phyloP scores from a whole-genome alignment of 768 basidiomycete species.

The Agaricus subrufescens region DNA sequence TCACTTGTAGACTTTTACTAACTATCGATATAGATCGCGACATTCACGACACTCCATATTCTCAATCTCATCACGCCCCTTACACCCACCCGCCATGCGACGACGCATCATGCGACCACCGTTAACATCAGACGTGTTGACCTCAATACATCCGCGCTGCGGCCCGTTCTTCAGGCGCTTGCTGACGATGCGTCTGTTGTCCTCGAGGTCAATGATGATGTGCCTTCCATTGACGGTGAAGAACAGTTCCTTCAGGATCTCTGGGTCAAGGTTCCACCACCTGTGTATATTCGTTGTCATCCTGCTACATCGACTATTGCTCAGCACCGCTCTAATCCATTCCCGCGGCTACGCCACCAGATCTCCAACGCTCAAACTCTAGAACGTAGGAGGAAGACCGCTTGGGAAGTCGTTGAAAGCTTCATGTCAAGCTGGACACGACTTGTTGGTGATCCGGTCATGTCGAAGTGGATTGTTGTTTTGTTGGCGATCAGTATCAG shows the following conservation, averaged over 20 bases:
- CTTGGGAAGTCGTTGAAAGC: conserved; percentile 62
- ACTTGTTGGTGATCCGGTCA: conserved; percentile 89
- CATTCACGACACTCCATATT: conserved; percentile 88
- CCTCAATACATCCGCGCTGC: conserved; percentile 56
- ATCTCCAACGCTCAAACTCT: background rate
- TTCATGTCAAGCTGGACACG: conserved; percentile 90
- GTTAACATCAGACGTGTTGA: conserved; percentile 56
- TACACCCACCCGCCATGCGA: conserved; percentile 50
- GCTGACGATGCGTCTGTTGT: conserved; percentile 29
- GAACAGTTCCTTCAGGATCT: conserved; percentile 29
- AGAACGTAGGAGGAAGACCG: conserved; percentile 13
- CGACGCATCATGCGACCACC: conserved; percentile 13
- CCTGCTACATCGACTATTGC: conserved; percentile 17
- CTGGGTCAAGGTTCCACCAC: conserved; percentile 59
- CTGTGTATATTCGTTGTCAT: conserved; percentile 49
- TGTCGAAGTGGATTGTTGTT: conserved; percentile 93
- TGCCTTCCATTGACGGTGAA: conserved; percentile 6
- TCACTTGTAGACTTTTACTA: background rate
- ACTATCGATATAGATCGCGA: conserved; percentile 57
- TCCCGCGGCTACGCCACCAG: background rate
- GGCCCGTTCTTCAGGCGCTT: conserved; percentile 53
- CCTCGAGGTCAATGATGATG: conserved; percentile 10
- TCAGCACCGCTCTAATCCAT: background rate
- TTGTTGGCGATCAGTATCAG: conserved; percentile 81
- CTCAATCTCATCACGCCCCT: conserved; percentile 92